phyloP scores from a whole-genome alignment of 768 basidiomycete genomes.

The Botryobasidium botryosum region DNA sequence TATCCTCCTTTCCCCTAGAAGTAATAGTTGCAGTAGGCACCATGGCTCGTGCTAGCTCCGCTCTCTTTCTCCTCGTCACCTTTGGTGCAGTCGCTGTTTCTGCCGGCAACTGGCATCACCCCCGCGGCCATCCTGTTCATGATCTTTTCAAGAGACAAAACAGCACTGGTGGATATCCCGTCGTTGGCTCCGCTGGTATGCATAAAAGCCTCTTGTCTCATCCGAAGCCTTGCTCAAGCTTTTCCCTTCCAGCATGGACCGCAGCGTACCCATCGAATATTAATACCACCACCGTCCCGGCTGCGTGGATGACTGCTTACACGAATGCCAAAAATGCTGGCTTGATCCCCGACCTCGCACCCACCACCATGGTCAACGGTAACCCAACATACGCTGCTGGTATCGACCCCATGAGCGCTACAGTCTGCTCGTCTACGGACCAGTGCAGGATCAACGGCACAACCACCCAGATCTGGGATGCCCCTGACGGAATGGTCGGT shows the following conservation, averaged over 20 bases:
- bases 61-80: no score
- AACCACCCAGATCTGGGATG: constrained; percentile 68
- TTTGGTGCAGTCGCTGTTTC: no score
- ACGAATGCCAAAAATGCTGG: constrained; percentile 46
- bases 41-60: no score
- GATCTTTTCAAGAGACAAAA: constrained; percentile 40
- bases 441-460: constrained; percentile 42
- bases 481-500: constrained; percentile 47
- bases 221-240: background rate
- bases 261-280: constrained; percentile 17
- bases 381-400: constrained; percentile 16
- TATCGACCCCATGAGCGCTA: constrained; percentile 22
- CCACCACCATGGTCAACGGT: constrained; percentile 26
- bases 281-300: constrained; percentile 32
- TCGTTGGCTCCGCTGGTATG: constrained; percentile 44
- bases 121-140: constrained; percentile 39
- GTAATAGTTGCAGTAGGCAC: no score
- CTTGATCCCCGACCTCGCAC: constrained; percentile 53
- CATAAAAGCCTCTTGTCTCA: background rate
- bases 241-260: constrained; percentile 35
- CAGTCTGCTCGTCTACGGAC: constrained; percentile 64
- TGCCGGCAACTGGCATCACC: constrained; percentile 72
- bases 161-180: constrained; percentile 23
- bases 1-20: no score
- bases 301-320: constrained; percentile 56